A percentile compares a stretch with the other conserved stretches of the same genome.
Conservation (phyloP, 768 basidiomycete genomes). For the Trametes cingulata region DNA sequence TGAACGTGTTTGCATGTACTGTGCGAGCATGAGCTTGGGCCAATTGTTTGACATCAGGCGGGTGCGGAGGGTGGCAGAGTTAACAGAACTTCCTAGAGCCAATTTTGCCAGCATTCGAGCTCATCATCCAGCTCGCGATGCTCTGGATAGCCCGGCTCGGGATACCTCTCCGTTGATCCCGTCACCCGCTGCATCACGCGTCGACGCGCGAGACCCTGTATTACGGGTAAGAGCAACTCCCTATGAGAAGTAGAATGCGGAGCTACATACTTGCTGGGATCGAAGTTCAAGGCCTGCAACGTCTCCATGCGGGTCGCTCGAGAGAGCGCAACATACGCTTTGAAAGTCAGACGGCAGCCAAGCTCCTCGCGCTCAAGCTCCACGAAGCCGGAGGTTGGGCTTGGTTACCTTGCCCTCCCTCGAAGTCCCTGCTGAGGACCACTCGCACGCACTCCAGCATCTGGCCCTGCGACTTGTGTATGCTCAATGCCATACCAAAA, state of each 20-base stretch:
- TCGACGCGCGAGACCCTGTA: slow-evolving; percentile 65
- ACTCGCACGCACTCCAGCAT: slow-evolving; percentile 84
- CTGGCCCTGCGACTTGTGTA: slow-evolving; percentile 92
- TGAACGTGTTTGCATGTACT: background rate
- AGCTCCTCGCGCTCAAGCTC: background rate
- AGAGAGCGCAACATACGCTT: slow-evolving; percentile 76
- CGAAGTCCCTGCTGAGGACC: slow-evolving; percentile 74
- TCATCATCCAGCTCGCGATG: slow-evolving; percentile 35
- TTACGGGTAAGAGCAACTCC: background rate
- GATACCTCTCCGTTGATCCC: slow-evolving; percentile 25
- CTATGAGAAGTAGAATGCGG: background rate
- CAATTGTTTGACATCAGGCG: too few relatives aligned
- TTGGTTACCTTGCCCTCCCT: slow-evolving; percentile 73
- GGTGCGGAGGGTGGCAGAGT: too few relatives aligned
- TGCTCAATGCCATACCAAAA: slow-evolving; percentile 83
- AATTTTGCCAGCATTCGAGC: slow-evolving; percentile 15
- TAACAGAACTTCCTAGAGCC: too few relatives aligned
- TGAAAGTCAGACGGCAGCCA: background rate
- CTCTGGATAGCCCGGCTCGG: slow-evolving; percentile 16
- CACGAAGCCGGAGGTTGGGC: background rate
- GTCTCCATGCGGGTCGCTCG: slow-evolving; percentile 68
- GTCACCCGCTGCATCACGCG: slow-evolving; percentile 61
- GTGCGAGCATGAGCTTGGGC: too few relatives aligned
- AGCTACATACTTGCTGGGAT: slow-evolving; percentile 51
- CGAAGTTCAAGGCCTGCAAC: slow-evolving; percentile 66